A percentile compares a stretch with the other conserved stretches of the same genome.
These are phyloP conservation scores for Phoma sp. DNA, from an alignment of 2,329 filamentous ascomycete species.

Conservation along the genomic window DNA sequence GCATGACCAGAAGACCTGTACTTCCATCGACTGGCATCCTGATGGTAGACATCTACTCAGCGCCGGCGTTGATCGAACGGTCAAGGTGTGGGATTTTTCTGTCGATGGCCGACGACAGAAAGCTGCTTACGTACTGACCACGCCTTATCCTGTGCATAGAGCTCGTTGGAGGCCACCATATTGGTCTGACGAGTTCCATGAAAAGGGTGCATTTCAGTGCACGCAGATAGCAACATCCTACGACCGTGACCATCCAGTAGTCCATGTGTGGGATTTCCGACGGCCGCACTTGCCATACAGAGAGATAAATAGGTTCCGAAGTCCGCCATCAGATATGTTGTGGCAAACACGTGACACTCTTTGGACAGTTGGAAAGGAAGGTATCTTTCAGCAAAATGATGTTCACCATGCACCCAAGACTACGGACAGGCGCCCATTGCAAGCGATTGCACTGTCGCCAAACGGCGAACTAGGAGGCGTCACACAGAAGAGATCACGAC, in stretches of 20 bases:
- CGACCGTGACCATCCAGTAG: slow-evolving; percentile 64
- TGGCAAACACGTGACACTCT: slow-evolving; percentile 69
- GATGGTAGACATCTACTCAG: slow-evolving; percentile 69
- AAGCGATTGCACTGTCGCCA: slow-evolving; percentile 63
- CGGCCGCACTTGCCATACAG: slow-evolving; percentile 67
- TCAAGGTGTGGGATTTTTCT: slow-evolving; percentile 70
- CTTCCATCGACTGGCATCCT: slow-evolving; percentile 70
- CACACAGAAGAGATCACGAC: slow-evolving; percentile 57
- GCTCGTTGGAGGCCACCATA: slow-evolving; percentile 68
- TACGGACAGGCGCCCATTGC: slow-evolving; percentile 63
- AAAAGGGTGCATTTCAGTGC: slow-evolving; percentile 62
- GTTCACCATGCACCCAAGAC: slow-evolving; percentile 64
- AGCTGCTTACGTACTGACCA: slow-evolving; percentile 62
- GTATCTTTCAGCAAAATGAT: slow-evolving; percentile 67
- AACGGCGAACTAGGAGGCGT: slow-evolving; percentile 63
- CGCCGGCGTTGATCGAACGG: slow-evolving; percentile 65
- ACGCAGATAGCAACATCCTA: slow-evolving; percentile 69
- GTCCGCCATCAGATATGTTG: slow-evolving; percentile 64
- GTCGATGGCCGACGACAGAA: slow-evolving; percentile 63
- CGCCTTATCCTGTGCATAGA: slow-evolving; percentile 66
- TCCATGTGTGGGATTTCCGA: slow-evolving; percentile 70
- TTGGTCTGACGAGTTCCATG: slow-evolving; percentile 59
- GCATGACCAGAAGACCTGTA: slow-evolving; percentile 64
- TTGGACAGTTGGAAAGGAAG: slow-evolving; percentile 68
- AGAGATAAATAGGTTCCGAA: slow-evolving; percentile 63